A percentile compares a stretch with the other conserved stretches of the same genome.
These are phyloP conservation scores for Lathyrus tuberosus DNA, from an alignment of 306 rosid genomes.

Conservation along the genomic window DNA sequence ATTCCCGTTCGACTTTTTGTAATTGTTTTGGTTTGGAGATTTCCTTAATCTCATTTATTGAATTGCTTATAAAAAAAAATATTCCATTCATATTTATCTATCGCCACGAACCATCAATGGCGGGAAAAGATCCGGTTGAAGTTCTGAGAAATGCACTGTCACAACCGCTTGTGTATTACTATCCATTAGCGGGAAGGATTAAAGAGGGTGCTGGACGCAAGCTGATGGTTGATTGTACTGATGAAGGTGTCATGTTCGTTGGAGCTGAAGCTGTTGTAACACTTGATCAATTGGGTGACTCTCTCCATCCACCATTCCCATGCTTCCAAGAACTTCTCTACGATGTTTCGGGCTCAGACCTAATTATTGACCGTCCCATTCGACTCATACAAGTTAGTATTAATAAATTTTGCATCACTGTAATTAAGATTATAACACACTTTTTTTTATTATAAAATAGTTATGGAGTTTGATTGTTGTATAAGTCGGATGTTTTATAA, in stretches of 20 bases:
- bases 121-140: conserved; percentile 23
- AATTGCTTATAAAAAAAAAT: too few relatives aligned
- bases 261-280: conserved; percentile 51
- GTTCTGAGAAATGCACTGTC: conserved; percentile 26
- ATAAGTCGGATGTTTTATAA: too few relatives aligned
- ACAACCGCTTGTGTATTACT: conserved; percentile 30
- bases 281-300: conserved; percentile 44
- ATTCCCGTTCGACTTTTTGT: too few relatives aligned
- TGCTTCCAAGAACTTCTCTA: conserved; percentile 45
- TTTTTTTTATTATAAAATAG: too few relatives aligned
- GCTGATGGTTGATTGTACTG: conserved; percentile 51
- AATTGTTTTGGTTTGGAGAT: too few relatives aligned
- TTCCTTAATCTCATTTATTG: too few relatives aligned
- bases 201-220: conserved; percentile 20
- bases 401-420: too few relatives aligned
- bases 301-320: too few relatives aligned
- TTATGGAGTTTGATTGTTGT: too few relatives aligned
- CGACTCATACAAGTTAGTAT: conserved; percentile 32
- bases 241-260: conserved; percentile 48
- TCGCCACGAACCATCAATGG: conserved; percentile 9
- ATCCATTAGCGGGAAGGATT: conserved; percentile 42
- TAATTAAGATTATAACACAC: too few relatives aligned
- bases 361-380: conserved; percentile 40
- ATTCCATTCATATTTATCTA: neutral
- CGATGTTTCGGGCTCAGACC: conserved; percentile 41